These are phyloP conservation scores for Volutella citrinella DNA, from an alignment of 2,329 filamentous ascomycete genomes.

Conservation along the genomic window DNA sequence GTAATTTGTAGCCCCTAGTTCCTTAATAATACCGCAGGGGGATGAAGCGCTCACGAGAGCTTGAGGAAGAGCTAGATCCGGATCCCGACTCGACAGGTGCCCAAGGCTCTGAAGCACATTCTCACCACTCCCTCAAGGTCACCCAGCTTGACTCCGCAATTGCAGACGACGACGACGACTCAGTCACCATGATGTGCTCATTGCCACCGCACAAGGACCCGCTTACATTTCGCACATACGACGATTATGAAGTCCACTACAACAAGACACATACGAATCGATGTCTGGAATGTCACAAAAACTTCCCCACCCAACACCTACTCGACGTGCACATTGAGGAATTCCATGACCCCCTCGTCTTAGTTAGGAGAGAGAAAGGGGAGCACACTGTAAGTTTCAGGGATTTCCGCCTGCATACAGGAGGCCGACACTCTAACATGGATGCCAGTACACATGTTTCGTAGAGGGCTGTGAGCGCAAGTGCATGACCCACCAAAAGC, in stretches of 20 bases:
- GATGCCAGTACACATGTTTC: constrained; percentile 75
- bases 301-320: constrained; percentile 82
- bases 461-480: constrained; percentile 83
- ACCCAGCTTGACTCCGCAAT: constrained; percentile 53
- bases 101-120: constrained; percentile 8
- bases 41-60: constrained; percentile 64
- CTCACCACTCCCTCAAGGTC: constrained; percentile 49
- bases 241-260: constrained; percentile 87
- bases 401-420: not conserved
- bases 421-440: constrained; percentile 11
- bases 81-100: constrained; percentile 19
- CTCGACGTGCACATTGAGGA: constrained; percentile 85
- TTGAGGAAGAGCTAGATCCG: constrained; percentile 44
- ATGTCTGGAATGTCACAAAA: constrained; percentile 79
- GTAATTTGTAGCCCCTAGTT: no score
- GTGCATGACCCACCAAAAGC: constrained; percentile 79
- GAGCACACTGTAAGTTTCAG: constrained; percentile 71
- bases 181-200: constrained; percentile 68
- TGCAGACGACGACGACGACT: constrained; percentile 27
- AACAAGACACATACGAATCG: constrained; percentile 76
- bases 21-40: no score
- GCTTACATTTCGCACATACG: constrained; percentile 68
- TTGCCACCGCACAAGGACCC: constrained; percentile 75
- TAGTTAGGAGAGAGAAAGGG: constrained; percentile 70
- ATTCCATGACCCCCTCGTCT: constrained; percentile 79